Evolutionary conservation across 495 filamentous ascomycete genomes (phyloP).

Genomic region (Oleoguttula mirabilis): DNA sequence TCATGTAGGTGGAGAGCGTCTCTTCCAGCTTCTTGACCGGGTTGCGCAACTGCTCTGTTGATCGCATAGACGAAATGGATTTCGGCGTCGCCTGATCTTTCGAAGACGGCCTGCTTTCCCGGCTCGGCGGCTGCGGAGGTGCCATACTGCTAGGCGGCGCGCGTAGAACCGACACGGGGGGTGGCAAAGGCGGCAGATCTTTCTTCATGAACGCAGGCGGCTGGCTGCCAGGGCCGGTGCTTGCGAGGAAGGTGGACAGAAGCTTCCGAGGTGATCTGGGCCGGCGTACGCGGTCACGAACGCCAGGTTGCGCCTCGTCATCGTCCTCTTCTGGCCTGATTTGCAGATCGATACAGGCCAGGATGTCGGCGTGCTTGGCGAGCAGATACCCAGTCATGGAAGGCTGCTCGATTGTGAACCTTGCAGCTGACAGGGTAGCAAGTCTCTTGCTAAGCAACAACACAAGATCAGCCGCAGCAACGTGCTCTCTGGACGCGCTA

Average conservation of each 20-base stretch:
- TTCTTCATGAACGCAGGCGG: conserved; percentile 18
- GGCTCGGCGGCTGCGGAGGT: conserved; percentile 14
- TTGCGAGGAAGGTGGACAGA: conserved; percentile 61
- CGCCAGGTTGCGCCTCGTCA: conserved; percentile 28
- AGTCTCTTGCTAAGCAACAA: conserved; percentile 52
- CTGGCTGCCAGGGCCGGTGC: conserved; percentile 18
- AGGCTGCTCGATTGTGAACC: conserved; percentile 44
- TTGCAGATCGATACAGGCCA: conserved; percentile 55
- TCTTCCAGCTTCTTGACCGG: conserved; percentile 64
- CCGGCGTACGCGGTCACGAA: conserved; percentile 46
- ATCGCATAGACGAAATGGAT: conserved; percentile 18
- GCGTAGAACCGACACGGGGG: conserved; percentile 5
- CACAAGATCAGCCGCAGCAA: conserved; percentile 54
- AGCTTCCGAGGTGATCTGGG: conserved; percentile 82
- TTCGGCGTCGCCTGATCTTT: conserved; percentile 21
- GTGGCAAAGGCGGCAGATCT: conserved; percentile 16
- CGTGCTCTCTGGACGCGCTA: conserved; percentile 50
- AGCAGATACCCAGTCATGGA: conserved; percentile 51
- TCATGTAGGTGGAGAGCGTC: conserved; percentile 72
- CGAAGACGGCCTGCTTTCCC: conserved; percentile 17
- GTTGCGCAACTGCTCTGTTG: conserved; percentile 32
- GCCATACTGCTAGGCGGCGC: background rate
- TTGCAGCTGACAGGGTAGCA: background rate
- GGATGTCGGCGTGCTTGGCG: conserved; percentile 57
- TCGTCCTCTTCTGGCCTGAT: conserved; percentile 32